These are phyloP conservation scores for Paxillus rubicundulus DNA, from an alignment of 768 basidiomycete species.

Conservation along the genomic window DNA sequence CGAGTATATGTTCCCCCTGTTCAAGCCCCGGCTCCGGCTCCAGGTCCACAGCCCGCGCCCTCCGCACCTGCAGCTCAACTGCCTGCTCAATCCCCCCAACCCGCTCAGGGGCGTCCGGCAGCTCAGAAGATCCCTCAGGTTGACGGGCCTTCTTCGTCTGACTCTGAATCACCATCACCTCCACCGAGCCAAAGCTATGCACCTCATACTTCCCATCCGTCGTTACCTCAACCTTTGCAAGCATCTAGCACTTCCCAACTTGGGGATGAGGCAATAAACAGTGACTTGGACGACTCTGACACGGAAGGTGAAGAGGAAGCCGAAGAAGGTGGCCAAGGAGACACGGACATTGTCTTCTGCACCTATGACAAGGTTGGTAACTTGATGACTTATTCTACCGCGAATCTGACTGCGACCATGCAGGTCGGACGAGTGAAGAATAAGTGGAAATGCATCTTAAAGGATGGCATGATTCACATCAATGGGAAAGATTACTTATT, in stretches of 20 bases:
- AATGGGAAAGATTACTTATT: conserved; percentile 98
- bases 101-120: conserved; percentile 18
- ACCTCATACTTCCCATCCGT: conserved; percentile 70
- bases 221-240: conserved; percentile 62
- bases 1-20: conserved; percentile 23
- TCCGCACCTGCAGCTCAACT: conserved; percentile 13
- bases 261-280: conserved; percentile 88
- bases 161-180: conserved; percentile 68
- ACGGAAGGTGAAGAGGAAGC: conserved; percentile 82
- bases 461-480: conserved; percentile 96
- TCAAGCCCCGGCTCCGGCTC: conserved; percentile 19
- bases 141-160: conserved; percentile 71
- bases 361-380: conserved; percentile 90
- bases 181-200: conserved; percentile 61
- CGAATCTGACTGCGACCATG: neutral
- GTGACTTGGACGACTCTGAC: conserved; percentile 94
- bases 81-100: conserved; percentile 14
- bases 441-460: conserved; percentile 98
- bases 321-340: conserved; percentile 69
- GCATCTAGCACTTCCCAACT: conserved; percentile 35
- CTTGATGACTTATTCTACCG: neutral
- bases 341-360: conserved; percentile 94
- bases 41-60: conserved; percentile 20
- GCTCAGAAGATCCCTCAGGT: conserved; percentile 64
- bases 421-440: conserved; percentile 99